Evolutionary conservation across 148 eudicot species (phyloP).

Genomic region (Polygonum aviculare): DNA sequence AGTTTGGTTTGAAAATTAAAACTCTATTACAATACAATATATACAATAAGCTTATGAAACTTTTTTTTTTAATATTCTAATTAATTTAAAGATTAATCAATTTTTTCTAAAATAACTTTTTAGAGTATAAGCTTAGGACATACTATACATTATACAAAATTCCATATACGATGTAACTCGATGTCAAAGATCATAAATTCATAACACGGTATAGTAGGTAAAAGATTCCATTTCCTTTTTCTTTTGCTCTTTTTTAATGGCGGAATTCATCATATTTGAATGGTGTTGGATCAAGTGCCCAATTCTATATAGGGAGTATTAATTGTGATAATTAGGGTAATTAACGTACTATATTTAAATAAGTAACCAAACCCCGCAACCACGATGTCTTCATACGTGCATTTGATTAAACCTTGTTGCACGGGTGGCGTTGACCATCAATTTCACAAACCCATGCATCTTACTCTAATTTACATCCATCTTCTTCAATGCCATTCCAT

Average conservation of each 20-base stretch:
- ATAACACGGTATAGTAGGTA: neutral
- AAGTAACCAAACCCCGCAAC: slow-evolving; percentile 8
- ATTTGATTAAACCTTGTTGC: slow-evolving; percentile 4
- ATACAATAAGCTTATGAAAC: too few relatives aligned
- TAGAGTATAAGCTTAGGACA: too few relatives aligned
- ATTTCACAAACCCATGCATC: neutral
- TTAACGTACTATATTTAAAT: neutral
- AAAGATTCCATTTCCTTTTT: neutral
- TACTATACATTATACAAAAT: too few relatives aligned
- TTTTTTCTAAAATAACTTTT: too few relatives aligned
- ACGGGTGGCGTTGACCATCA: slow-evolving; percentile 9
- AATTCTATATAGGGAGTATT: neutral
- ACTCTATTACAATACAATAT: too few relatives aligned
- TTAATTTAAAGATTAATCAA: too few relatives aligned
- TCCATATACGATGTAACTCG: too few relatives aligned
- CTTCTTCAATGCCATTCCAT: neutral
- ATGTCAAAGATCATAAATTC: neutral
- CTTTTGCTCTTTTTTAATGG: neutral
- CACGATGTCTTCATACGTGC: slow-evolving; percentile 13
- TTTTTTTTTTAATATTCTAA: too few relatives aligned
- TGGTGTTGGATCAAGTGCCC: slow-evolving; percentile 6
- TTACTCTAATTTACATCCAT: neutral
- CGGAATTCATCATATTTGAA: neutral
- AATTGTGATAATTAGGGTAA: neutral
- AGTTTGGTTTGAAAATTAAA: too few relatives aligned